Evolutionary conservation across 2,329 filamentous ascomycete genomes (phyloP), one percentile per base, ranked within the genome.

Genomic region (Talaromyces funiculosus): DNA sequence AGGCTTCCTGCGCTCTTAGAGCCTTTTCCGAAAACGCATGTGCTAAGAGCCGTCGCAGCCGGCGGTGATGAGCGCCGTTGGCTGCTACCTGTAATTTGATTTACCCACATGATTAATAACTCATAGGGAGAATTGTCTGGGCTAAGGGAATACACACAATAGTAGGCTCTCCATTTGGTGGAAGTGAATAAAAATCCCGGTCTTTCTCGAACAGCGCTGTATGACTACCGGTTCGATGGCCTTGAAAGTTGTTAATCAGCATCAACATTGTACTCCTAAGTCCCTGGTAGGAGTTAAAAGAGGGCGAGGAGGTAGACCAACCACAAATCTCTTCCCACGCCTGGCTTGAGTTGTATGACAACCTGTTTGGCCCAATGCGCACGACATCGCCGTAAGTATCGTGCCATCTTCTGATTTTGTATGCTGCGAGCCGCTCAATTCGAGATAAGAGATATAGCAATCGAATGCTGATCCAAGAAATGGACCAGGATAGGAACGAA

Each of bases 281-380:
- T n/a, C n/a, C n/a, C n/a, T n/a, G n/a, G n/a, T n/a, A n/a, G n/a
- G n/a, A n/a, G n/a, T n/a, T n/a, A 33, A n/a, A 47, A 24, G 10
- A 31, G 26, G 26, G 60, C 20, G 8, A 45, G 55, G 38, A 6
- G 40, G 20, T 33, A 33, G 10, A 20, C 57, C 8, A 20, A 60
- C 71, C 73, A 61, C 79, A 79, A 24, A 80, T 80, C 18, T 78
- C 76, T 53, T 71, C 72, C 67, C 75, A 77, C 1, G 73, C 72
- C 40, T 73, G 64, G 3, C 72, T 43, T 3, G 70, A 74, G 18
- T 69, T 72, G 56, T 79, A 80, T 7, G 74, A 75, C 9, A 81
- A 70, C 18, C 73, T 68, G 51, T 75, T 75, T 0, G 79, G 78
- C 0, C 69, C 71, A 24, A 77, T 69, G 4, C 78, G 73, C 4